Conservation (phyloP, 2,329 filamentous ascomycete genomes). For the Biscogniauxia marginata region DNA sequence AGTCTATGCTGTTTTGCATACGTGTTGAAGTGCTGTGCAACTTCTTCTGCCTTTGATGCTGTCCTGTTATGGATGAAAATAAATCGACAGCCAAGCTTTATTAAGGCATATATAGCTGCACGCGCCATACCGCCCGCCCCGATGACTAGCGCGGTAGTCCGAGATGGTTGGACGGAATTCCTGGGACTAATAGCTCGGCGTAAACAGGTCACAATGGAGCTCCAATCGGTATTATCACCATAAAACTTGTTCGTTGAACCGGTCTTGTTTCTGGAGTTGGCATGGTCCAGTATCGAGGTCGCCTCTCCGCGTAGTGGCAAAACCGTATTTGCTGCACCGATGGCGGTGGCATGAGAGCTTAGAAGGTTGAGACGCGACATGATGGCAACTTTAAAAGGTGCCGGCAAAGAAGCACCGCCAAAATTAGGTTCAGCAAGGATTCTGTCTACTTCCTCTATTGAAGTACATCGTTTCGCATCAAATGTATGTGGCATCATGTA, state of each 20-base stretch:
- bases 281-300: slow-evolving; percentile 51
- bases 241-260: slow-evolving; percentile 64
- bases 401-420: slow-evolving; percentile 65
- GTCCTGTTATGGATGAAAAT: slow-evolving; percentile 73
- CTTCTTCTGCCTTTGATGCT: slow-evolving; percentile 54
- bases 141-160: slow-evolving; percentile 56
- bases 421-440: slow-evolving; percentile 61
- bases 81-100: slow-evolving; percentile 69
- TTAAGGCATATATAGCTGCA: slow-evolving; percentile 70
- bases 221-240: slow-evolving; percentile 71
- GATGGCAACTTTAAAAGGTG: slow-evolving; percentile 70
- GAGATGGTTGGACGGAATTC: slow-evolving; percentile 54
- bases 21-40: slow-evolving; percentile 66
- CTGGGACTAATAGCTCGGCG: slow-evolving; percentile 68
- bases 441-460: slow-evolving; percentile 59
- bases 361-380: slow-evolving; percentile 63
- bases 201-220: slow-evolving; percentile 60
- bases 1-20: slow-evolving; percentile 39
- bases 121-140: slow-evolving; percentile 71
- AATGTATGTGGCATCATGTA: slow-evolving; percentile 69
- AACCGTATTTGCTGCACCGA: slow-evolving; percentile 71
- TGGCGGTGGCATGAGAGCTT: slow-evolving; percentile 66
- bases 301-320: slow-evolving; percentile 60
- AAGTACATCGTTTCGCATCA: slow-evolving; percentile 56
- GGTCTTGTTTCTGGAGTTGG: slow-evolving; percentile 57